Base-by-base conservation (phyloP, 441 rosid species). In the Aquilaria agallochum region DNA sequence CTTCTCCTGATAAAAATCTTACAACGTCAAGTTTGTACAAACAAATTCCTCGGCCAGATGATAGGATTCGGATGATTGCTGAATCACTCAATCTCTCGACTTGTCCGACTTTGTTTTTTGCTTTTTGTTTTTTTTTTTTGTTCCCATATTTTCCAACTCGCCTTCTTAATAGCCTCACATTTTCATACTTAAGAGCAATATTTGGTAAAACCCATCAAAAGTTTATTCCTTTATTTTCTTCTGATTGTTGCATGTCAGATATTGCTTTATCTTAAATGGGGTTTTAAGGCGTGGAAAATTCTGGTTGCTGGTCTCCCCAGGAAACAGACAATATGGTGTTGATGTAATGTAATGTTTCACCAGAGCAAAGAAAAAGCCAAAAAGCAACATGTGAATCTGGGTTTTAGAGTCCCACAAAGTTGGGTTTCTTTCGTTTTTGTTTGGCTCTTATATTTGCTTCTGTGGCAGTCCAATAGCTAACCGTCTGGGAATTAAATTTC, bases 381-480 rank as follows among this genome's bases (percentile, higher is more conserved):
- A 72, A 67, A 44, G 67, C 68, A 42, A 58, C 63, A 31, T 63
- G 62, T 66, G 64, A 55, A 56, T 49, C 52, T 14, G 32, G 33
- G 31, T 20, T 58, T 59, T 66, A 46, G 51, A 8, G 42, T 76
- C 45, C 56, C 30, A 66, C 72, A 75, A 78, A 66, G 72, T 70
- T 60, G 20, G 57, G 69, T 31, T 67, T 31, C 3, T 48, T 52
- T 51, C 45, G 9, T 55, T 68, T 73, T 47, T 66, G 68, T 61
- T 75, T 75, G 82, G 77, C 79, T 57, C 6, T 20, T 67, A 67
- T 73, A 53, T 56, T 13, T 57, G 63, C 59, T 56, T 46, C 14
- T 30, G 55, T 73, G 55, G 50, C 61, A 31, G 58, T 55, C 78
- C 79, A 60, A 56, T 53, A 62, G 50, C 58, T 30, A 67, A 66